Percentiles rank a stretch among this genome's conserved stretches.
These are phyloP conservation scores for Meyerozyma smithsonii DNA, from an alignment of 1,139 yeast genomes.

Conservation along the genomic window DNA sequence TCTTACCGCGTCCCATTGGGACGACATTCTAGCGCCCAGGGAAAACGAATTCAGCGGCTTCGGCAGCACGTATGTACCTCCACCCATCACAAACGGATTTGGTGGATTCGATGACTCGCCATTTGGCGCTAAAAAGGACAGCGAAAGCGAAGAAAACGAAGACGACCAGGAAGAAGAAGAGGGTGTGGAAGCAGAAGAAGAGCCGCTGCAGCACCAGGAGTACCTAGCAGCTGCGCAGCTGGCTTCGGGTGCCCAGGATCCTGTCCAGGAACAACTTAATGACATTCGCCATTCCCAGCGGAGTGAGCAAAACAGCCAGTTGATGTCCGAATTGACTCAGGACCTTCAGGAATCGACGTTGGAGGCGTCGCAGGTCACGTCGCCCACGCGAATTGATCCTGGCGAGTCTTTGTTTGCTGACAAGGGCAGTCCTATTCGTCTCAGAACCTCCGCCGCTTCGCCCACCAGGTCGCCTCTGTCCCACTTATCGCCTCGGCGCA, in stretches of 20 bases:
- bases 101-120: neutral
- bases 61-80: slow-evolving; percentile 4
- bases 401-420: slow-evolving; percentile 33
- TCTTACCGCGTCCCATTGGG: slow-evolving; percentile 27
- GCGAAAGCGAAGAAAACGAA: slow-evolving; percentile 17
- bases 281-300: slow-evolving; percentile 32
- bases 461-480: neutral
- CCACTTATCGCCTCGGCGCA: slow-evolving; percentile 4
- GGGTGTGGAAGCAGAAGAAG: slow-evolving; percentile 16
- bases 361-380: slow-evolving; percentile 18
- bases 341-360: slow-evolving; percentile 24
- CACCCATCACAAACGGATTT: slow-evolving; percentile 2
- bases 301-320: slow-evolving; percentile 30
- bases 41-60: slow-evolving; percentile 2
- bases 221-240: neutral
- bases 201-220: neutral
- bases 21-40: slow-evolving; percentile 18
- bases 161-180: slow-evolving; percentile 19
- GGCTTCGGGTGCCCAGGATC: slow-evolving; percentile 4
- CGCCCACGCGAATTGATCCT: slow-evolving; percentile 17
- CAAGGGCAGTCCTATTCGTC: slow-evolving; percentile 28
- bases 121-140: slow-evolving; percentile 15
- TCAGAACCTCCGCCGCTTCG: neutral
- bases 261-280: slow-evolving; percentile 24
- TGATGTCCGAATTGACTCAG: slow-evolving; percentile 33